These are phyloP conservation scores for Cephalotrichum gorgonifer DNA, from an alignment of 2,329 filamentous ascomycete genomes.

Conservation along the genomic window DNA sequence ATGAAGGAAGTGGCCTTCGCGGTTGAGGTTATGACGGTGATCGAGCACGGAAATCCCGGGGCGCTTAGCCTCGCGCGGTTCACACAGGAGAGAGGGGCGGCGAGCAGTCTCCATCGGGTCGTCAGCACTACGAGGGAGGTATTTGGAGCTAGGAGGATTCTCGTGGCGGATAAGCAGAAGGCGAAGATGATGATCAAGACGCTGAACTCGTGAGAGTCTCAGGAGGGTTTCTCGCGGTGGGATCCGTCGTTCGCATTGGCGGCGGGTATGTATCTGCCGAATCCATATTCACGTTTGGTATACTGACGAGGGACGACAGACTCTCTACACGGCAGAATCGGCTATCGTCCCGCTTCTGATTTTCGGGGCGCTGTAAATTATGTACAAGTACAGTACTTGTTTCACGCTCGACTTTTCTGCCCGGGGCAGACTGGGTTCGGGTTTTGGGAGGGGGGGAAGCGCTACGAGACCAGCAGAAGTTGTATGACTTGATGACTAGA, in stretches of 20 bases:
- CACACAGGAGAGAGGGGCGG: conserved; percentile 84
- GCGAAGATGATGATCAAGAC: conserved; percentile 66
- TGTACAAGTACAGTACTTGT: too few species aligned
- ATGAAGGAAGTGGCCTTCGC: conserved; percentile 85
- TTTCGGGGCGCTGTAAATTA: too few species aligned
- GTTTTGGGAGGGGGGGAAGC: too few species aligned
- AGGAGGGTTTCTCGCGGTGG: background rate
- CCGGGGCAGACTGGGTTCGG: too few species aligned
- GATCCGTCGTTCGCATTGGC: too few species aligned
- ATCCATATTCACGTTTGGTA: background rate
- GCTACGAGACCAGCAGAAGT: too few species aligned
- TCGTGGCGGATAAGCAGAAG: conserved; percentile 59
- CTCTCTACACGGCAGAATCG: too few species aligned
- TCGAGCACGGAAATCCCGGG: conserved; percentile 70
- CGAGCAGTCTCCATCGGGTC: conserved; percentile 77
- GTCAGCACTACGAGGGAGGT: conserved; percentile 65
- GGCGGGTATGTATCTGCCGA: background rate
- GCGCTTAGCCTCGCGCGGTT: conserved; percentile 75
- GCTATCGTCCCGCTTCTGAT: too few species aligned
- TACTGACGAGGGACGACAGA: background rate
- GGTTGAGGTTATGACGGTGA: conserved; percentile 77
- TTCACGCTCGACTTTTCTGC: too few species aligned
- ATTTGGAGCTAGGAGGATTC: conserved; percentile 52
- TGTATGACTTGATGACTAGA: too few species aligned
- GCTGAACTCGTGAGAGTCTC: conserved; percentile 21